A percentile compares a stretch with the other conserved stretches of the same genome.
These are phyloP conservation scores for Carallia pectinifolia DNA, from an alignment of 345 rosid genomes.

Conservation along the genomic window DNA sequence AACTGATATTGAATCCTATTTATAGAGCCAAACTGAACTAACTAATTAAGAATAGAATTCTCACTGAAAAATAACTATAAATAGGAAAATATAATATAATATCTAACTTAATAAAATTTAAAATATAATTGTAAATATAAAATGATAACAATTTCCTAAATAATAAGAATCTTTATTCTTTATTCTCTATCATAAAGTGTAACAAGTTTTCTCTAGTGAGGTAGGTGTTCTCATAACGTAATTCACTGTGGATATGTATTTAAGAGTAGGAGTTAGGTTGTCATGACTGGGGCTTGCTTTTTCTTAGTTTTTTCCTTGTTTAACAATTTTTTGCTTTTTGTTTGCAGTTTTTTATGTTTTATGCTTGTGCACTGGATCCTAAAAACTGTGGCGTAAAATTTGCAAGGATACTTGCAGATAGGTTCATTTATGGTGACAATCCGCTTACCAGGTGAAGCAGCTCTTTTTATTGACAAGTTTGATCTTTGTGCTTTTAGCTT, in stretches of 20 bases:
- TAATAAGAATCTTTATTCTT: neutral
- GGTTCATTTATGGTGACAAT: constrained; percentile 39
- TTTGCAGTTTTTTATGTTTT: constrained; percentile 86
- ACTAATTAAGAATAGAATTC: no score
- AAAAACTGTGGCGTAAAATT: constrained; percentile 70
- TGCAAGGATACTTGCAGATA: constrained; percentile 51
- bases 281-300: neutral
- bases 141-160: no score
- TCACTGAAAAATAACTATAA: no score
- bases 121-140: no score
- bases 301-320: neutral
- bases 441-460: constrained; percentile 52
- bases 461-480: neutral
- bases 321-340: constrained; percentile 12
- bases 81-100: no score
- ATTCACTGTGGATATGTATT: neutral
- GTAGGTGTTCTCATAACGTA: no score
- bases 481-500: neutral
- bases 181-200: no score
- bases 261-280: neutral
- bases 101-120: no score
- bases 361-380: constrained; percentile 83
- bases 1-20: no score
- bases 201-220: no score
- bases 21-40: no score